Conservation (phyloP, 2,329 filamentous ascomycete genomes). For the Colletotrichum theobromicola region DNA sequence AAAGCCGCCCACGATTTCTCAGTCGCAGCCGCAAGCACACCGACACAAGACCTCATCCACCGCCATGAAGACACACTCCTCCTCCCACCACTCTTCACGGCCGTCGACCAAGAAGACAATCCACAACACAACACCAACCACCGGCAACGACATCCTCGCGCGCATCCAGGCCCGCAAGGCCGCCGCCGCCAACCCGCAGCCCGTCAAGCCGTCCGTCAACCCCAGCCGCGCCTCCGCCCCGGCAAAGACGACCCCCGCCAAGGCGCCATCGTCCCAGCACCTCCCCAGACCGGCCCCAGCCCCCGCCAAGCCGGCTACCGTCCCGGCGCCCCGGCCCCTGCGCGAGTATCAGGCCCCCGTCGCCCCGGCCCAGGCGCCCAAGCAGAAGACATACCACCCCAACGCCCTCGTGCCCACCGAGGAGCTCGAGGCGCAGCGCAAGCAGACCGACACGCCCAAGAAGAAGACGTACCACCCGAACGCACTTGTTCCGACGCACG, state of each 20-base stretch:
- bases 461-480: conserved; percentile 13
- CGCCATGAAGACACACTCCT: not conserved
- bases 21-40: not conserved
- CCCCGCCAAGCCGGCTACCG: not conserved
- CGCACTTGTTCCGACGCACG: not conserved
- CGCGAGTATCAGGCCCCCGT: not conserved
- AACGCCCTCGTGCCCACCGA: not conserved
- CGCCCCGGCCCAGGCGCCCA: not conserved
- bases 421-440: not conserved
- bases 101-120: not conserved
- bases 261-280: too few species aligned
- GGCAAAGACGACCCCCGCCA: too few species aligned
- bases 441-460: not conserved
- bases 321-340: not conserved
- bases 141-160: conserved; percentile 1
- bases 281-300: too few species aligned
- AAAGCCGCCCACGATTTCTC: not conserved
- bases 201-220: not conserved
- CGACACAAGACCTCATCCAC: not conserved
- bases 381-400: conserved; percentile 9
- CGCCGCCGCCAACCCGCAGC: not conserved
- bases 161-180: conserved; percentile 7
- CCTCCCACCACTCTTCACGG: not conserved
- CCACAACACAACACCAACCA: not conserved
- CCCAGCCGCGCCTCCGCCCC: not conserved